Conservation (phyloP, 495 filamentous ascomycete species). For the Tuber brumale region DNA sequence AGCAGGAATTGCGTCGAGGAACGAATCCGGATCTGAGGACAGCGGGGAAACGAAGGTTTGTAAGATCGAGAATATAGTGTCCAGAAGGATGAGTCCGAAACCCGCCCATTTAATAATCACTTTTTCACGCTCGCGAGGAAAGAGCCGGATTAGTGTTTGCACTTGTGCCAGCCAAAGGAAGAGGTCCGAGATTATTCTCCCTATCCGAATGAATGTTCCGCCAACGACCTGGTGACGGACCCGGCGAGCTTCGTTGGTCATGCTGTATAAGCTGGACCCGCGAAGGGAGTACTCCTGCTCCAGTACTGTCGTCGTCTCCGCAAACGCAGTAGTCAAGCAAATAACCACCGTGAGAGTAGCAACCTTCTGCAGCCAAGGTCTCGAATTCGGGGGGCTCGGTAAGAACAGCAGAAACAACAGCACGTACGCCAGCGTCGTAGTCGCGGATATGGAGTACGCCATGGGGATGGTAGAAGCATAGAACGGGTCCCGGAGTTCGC, state of each 20-base stretch:
- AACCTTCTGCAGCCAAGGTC: constrained; percentile 93
- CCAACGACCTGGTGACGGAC: constrained; percentile 69
- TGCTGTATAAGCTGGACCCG: constrained; percentile 36
- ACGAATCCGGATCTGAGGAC: constrained; percentile 59
- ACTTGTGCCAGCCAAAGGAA: constrained; percentile 97
- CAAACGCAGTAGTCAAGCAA: constrained; percentile 86
- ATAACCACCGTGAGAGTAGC: constrained; percentile 84
- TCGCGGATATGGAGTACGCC: constrained; percentile 82
- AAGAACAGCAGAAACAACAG: constrained; percentile 92
- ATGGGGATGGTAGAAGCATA: constrained; percentile 87
- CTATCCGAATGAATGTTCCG: constrained; percentile 75
- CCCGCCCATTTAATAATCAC: constrained; percentile 98
- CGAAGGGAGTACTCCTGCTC: constrained; percentile 65
- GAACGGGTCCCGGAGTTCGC: constrained; percentile 73
- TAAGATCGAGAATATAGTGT: constrained; percentile 78
- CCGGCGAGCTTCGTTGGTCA: constrained; percentile 58
- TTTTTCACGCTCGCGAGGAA: constrained; percentile 94
- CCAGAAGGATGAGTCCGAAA: constrained; percentile 83
- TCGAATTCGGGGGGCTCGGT: constrained; percentile 68
- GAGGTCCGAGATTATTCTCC: constrained; percentile 83
- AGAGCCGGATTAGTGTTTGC: constrained; percentile 89
- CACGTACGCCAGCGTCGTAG: constrained; percentile 86
- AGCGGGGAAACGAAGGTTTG: constrained; percentile 71
- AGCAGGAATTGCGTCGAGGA: constrained; percentile 83
- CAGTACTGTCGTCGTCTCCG: constrained; percentile 78